Evolutionary conservation across 148 eudicot genomes (phyloP), one percentile per base, ranked within the genome.

Genomic region (Tetragonia tetragonoides): DNA sequence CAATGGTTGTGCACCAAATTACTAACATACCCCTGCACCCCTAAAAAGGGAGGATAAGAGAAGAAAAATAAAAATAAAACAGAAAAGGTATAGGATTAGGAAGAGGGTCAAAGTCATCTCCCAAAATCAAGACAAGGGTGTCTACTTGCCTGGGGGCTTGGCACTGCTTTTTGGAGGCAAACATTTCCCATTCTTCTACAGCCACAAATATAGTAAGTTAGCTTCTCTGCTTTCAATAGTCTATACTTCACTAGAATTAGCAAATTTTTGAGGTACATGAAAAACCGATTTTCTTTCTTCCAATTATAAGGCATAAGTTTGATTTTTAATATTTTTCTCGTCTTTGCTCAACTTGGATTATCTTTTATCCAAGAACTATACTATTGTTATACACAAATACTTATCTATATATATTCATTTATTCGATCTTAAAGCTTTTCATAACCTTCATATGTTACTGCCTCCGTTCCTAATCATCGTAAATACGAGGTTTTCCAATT

Each of bases 101-200:
- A 9, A 17, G 51, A 18, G 71, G 28, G 49, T 9, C 53, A 67
- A 67, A 37, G 39, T 68, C 17, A 49, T 53, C 20, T 75, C 65
- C 79, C 15, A 17, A 42, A 77, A 68, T 60, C 67, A 59, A 69
- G 80, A 65, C 49, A 42, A 68, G 46, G 39, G 21, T 77, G 65
- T 69, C 74, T 65, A 69, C 46, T 77, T 68, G 57, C 39, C 67
- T 57, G 6, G 40, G 65, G 18, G 15, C 39, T 53, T 77, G 20
- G 28, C 38, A 37, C 56, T 9, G 47, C 21, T 46, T 69, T 69
- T 46, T 11, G 20, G 51, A 51, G 71, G 49, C 42, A 3, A 62
- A 53, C n/a, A 62, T 56, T 68, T 77, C 66, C 16, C 21, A 23
- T 77, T 39, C 53, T 39, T 77, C 79, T 49, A 51, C 73, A 41